phyloP scores from a whole-genome alignment of 2,329 filamentous ascomycete genomes.

The Fusarium incarnatum region DNA sequence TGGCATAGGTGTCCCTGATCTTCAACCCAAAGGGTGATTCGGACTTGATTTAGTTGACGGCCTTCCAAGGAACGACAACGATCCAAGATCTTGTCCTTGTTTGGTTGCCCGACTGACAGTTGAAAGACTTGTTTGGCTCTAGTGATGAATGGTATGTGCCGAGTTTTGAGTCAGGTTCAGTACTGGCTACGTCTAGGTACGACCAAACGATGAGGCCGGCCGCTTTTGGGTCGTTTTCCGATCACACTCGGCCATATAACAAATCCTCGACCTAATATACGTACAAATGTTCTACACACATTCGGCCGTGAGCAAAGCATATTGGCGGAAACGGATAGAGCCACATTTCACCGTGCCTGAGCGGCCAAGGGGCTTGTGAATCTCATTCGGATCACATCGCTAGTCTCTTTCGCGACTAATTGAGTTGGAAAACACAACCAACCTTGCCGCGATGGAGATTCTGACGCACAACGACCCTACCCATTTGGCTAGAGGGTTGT shows the following conservation, averaged over 20 bases:
- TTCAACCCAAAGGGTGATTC: neutral
- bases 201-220: neutral
- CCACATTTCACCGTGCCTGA: neutral
- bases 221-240: slow-evolving; percentile 13
- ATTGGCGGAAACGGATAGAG: slow-evolving; percentile 9
- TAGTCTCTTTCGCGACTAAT: slow-evolving; percentile 4
- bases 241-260: slow-evolving; percentile 6
- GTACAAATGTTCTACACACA: neutral
- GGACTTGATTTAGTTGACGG: neutral
- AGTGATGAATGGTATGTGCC: neutral
- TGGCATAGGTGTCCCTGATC: slow-evolving; percentile 22
- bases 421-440: neutral
- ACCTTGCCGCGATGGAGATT: neutral
- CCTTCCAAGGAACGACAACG: slow-evolving; percentile 14
- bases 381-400: slow-evolving; percentile 5
- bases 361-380: neutral
- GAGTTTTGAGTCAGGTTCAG: neutral
- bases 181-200: neutral
- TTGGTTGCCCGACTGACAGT: neutral
- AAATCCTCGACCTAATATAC: neutral
- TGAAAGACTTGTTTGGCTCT: neutral
- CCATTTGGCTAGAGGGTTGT: neutral
- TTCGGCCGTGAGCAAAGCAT: neutral
- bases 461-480: neutral
- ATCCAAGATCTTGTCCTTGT: neutral